Evolutionary conservation across 768 basidiomycete species (phyloP), one percentile per base, ranked within the genome.

Genomic region (Boletales sp.): DNA sequence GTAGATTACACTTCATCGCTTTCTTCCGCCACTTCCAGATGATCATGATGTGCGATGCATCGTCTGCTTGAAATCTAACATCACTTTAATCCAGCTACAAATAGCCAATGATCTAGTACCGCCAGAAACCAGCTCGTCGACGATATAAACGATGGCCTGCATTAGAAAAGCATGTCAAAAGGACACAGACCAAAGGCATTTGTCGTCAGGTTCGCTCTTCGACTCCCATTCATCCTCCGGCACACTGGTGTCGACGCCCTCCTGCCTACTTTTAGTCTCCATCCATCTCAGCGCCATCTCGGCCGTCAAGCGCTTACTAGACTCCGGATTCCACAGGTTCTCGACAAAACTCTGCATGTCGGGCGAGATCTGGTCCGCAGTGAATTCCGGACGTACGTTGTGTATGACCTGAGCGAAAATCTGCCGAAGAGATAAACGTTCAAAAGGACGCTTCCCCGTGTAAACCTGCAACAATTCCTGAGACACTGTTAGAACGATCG

Each of bases 261-360:
- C 56, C 17, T 36, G 27, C 1, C 5, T 2, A 9, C 52, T 55
- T 48, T 61, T 64, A 7, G 40, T 19, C 30, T 54, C 45, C 61
- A 66, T 64, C 66, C 64, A 68, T 3, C 24, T 31, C 12, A 66
- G 42, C 5, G 57, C 61, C 49, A 24, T 43, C 40, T 40, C 38
- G 31, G 67, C 61, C 8, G 60, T 60, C 30, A 64, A 53, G 12
- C 70, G 69, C 19, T 54, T 4, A 17, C 1, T 27, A n/a, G 61
- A 53, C 8, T 35, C 14, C 2, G 3, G 17, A 37, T 19, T 17
- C 66, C 69, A 70, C 40, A 71, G 56, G n/a, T 50, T 60, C 39
- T 67, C 48, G 6, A 67, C 48, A 38, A 73, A 59, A 36, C 54
- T 51, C 68, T 69, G 62, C 56, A 70, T 60, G 32, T 61, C 56